Evolutionary conservation across 2,329 filamentous ascomycete species (phyloP), one percentile per base, ranked within the genome.

Genomic region (Colletotrichum brevisporum): DNA sequence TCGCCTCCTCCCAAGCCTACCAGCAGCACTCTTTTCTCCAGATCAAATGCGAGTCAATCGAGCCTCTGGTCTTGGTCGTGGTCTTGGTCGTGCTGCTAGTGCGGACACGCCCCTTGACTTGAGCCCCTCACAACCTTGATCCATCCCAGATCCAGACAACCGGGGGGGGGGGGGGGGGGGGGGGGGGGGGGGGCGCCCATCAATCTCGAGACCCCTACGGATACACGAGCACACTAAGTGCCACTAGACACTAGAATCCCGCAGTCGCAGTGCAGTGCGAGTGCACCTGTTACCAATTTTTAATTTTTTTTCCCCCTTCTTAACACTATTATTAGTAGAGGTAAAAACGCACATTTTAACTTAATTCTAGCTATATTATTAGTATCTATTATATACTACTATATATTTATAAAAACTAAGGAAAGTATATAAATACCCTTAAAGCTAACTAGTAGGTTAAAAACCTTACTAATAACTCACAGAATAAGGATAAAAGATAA

Each of bases 61-160:
- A 50, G 39, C 26, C 18, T 15, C 52, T 54, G 36, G 52, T 16
- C 41, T 43, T 43, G 41, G 41, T n/a, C 43, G 50, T 41, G 16
- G 31, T 36, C 31, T 59, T 16, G 18, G 55, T 58, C 41, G 39
- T 43, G 57, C 9, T 31, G 13, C 60, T 36, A 36, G 31, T 36
- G 31, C 31, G 10, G 31, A 36, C 31, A 36, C 31, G 31, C 18
- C 55, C 62, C 54, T 59, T 60, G 55, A 39, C 61, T 60, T 39
- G 41, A 24, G 54, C 18, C 55, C 54, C 47, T 58, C 55, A 48
- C 31, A 48, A 66, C 27, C 50, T 41, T 57, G 65, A 45, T 53
- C 52, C 60, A 68, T 47, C 58, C 63, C 58, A 63, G 51, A 63
- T 52, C 58, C 13, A 51, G 52, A 55, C 52, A 55, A 53, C 50